Evolutionary conservation across 352 stramenopile species (phyloP).

Genomic region (Globisporangium paddicum): DNA sequence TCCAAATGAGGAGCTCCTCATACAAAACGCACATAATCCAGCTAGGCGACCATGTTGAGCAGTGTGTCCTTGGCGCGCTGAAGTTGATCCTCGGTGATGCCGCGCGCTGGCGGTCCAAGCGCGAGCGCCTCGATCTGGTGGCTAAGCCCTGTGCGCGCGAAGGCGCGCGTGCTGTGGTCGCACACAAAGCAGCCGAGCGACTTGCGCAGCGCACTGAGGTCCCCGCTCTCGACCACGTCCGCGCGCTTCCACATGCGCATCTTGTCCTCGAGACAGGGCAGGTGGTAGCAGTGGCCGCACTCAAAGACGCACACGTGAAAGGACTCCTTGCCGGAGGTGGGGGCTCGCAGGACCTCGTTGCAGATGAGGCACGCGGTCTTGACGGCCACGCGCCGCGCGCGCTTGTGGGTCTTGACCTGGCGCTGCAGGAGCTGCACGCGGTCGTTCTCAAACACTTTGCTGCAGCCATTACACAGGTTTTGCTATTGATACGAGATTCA

Average conservation of each 20-base stretch:
- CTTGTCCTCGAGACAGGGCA: conserved; percentile 78
- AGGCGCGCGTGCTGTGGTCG: conserved; percentile 67
- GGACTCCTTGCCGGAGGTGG: conserved; percentile 39
- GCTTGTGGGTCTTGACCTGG: conserved; percentile 60
- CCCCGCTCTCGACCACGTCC: conserved; percentile 37
- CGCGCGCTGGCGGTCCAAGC: conserved; percentile 25
- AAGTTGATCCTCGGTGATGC: conserved; percentile 65
- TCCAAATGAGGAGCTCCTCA: neutral
- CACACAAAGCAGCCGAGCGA: conserved; percentile 78
- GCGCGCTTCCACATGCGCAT: conserved; percentile 85
- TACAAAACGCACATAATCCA: neutral
- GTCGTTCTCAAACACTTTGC: conserved; percentile 77
- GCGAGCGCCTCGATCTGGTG: conserved; percentile 35
- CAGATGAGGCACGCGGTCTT: conserved; percentile 68
- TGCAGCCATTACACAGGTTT: conserved; percentile 72
- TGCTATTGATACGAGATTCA: conserved; percentile 27
- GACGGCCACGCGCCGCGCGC: conserved; percentile 48
- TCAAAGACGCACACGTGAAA: conserved; percentile 77
- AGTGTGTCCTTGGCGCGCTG: conserved; percentile 70
- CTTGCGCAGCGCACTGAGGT: conserved; percentile 34
- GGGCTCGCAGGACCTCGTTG: conserved; percentile 43
- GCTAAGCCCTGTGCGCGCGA: conserved; percentile 38
- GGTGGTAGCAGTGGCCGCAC: conserved; percentile 79
- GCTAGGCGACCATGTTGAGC: conserved; percentile 18
- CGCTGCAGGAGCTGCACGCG: conserved; percentile 62